These are phyloP conservation scores for Penicillium atrosanguineum DNA, from an alignment of 495 filamentous ascomycete species.

Conservation along the genomic window DNA sequence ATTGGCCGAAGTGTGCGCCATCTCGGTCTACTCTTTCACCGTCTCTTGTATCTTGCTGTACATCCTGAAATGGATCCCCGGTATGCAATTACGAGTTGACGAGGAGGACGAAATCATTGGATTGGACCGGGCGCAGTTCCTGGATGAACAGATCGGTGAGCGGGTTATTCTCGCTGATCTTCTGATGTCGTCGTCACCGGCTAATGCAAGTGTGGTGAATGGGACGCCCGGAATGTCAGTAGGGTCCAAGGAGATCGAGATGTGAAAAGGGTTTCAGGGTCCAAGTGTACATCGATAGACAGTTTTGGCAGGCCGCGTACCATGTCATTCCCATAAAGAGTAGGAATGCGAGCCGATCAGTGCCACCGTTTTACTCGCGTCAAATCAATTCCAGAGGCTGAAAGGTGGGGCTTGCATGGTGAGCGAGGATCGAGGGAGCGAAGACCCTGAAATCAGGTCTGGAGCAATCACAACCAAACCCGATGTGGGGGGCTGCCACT, in stretches of 20 bases:
- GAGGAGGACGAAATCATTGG: slow-evolving; percentile 58
- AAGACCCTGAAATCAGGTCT: slow-evolving; percentile 8
- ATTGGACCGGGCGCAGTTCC: slow-evolving; percentile 55
- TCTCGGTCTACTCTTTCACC: slow-evolving; percentile 53
- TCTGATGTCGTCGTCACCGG: slow-evolving; percentile 18
- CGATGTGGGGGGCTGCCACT: not conserved
- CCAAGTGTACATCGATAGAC: not conserved
- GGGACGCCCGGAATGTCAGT: slow-evolving; percentile 10
- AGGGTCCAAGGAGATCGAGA: slow-evolving; percentile 11
- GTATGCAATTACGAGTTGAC: slow-evolving; percentile 53
- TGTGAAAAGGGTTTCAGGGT: slow-evolving; percentile 2
- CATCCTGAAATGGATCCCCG: slow-evolving; percentile 57
- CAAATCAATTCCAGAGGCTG: slow-evolving; percentile 15
- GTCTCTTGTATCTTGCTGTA: slow-evolving; percentile 54
- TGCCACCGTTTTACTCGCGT: slow-evolving; percentile 2
- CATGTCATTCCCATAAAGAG: slow-evolving; percentile 12
- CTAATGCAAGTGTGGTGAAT: slow-evolving; percentile 10
- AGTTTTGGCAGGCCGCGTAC: slow-evolving; percentile 5
- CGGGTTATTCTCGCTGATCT: slow-evolving; percentile 30
- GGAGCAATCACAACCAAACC: not conserved
- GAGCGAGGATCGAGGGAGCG: slow-evolving; percentile 10
- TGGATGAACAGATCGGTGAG: slow-evolving; percentile 59
- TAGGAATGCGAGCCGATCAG: slow-evolving; percentile 6
- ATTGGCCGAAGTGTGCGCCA: slow-evolving; percentile 57
- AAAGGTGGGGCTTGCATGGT: slow-evolving; percentile 17